Evolutionary conservation across 1,284 basidiomycete species (phyloP).

Genomic region (Puccinia hordei): DNA sequence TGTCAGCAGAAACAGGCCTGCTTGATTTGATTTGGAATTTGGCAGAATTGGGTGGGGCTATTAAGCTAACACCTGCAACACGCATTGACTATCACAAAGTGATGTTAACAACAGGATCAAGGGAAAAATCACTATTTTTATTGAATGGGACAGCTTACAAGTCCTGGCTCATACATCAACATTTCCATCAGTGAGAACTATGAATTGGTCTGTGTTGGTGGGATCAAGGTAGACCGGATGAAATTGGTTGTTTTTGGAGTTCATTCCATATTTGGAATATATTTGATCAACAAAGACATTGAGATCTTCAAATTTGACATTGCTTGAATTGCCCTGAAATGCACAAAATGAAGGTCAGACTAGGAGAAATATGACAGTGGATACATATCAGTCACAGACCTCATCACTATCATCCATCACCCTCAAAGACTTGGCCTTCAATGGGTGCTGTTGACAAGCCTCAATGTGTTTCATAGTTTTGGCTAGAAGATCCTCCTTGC

Average conservation of each 20-base stretch:
- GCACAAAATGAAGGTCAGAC: too few species aligned
- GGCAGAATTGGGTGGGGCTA: not conserved
- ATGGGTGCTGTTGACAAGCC: not conserved
- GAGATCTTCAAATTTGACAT: not conserved
- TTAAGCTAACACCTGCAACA: not conserved
- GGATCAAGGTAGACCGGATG: constrained; percentile 18
- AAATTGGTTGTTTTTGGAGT: not conserved
- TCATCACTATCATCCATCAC: not conserved
- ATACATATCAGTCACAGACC: too few species aligned
- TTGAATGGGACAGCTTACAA: too few species aligned
- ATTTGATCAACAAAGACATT: not conserved
- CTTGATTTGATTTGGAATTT: not conserved
- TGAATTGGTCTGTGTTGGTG: not conserved
- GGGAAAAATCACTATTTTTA: too few species aligned
- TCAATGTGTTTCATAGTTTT: not conserved
- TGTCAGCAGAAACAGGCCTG: too few species aligned
- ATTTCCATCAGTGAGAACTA: not conserved
- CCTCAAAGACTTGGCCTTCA: not conserved
- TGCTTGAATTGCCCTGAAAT: not conserved
- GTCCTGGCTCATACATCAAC: not conserved
- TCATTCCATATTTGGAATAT: too few species aligned
- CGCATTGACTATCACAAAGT: not conserved
- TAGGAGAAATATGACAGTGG: too few species aligned
- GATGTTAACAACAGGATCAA: not conserved
- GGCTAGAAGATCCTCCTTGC: too few species aligned